Evolutionary conservation across 179 eudicot species (phyloP), one percentile per base, ranked within the genome.

Genomic region (Corrigiola litoralis): DNA sequence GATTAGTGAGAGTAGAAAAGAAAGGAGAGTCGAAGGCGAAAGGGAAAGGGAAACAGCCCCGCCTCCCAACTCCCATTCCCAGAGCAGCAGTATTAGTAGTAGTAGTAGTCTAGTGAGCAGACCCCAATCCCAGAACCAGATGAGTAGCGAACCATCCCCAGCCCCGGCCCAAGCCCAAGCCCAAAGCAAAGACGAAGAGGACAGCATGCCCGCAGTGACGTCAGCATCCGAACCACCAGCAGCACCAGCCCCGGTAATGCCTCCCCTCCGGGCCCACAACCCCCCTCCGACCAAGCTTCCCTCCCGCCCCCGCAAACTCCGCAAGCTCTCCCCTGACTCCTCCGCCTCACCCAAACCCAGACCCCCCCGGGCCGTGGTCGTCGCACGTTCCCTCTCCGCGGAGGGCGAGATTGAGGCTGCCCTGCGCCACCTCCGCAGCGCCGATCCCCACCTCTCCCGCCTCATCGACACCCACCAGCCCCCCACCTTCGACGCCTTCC

Each of bases 271-370:
- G 9, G 52, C 60, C n/a, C 60, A 69, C 59, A 61, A 51, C 51
- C 66, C 58, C 32, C 70, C 70, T 6, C 50, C 80, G 17, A 23
- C 90, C 49, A 90, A 90, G 70, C 88, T 90, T 67, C 90, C 90
- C 17, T 67, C 85, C 31, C 97, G 97, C 11, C 95, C 95, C 17
- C 80, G 77, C 3, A 90, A 90, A 74, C 75, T 81, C 67, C 82
- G 86, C 3, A 86, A 83, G 44, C 85, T 91, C 57, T 81, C 95
- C 23, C 61, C 82, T 13, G 71, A 58, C 23, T 1, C 52, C 12
- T 20, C 77, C 44, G 1, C 77, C 11, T 5, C 60, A 1, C 27
- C 65, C 5, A 21, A 17, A 5, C 52, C 67, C 5, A 31, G 6
- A 3, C 42, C 58, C 38, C 69, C 8, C 51, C 29, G 66, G 28